Evolutionary conservation across 2,329 filamentous ascomycete genomes (phyloP).

Genomic region (Fusarium vanettenii): DNA sequence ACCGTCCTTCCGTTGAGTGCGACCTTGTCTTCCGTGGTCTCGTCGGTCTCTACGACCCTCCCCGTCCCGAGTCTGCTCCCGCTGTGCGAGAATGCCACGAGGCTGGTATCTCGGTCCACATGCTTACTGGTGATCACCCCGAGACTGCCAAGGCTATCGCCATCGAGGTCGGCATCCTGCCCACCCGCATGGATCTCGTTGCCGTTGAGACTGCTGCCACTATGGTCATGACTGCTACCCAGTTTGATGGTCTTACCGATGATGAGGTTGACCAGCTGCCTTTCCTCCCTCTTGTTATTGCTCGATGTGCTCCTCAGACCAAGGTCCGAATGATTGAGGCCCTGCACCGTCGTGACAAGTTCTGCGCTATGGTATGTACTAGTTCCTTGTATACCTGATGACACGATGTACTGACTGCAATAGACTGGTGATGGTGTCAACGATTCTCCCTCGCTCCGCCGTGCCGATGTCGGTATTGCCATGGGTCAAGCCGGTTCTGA

Average conservation of each 20-base stretch:
- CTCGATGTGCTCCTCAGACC: constrained; percentile 75
- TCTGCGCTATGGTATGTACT: constrained; percentile 70
- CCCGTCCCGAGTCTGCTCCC: constrained; percentile 72
- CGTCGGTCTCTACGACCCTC: constrained; percentile 78
- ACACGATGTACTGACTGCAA: constrained; percentile 17
- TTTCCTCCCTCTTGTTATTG: constrained; percentile 75
- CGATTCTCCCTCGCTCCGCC: constrained; percentile 76
- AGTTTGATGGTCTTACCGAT: constrained; percentile 73
- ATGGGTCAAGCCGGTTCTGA: constrained; percentile 73
- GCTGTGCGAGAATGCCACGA: constrained; percentile 69
- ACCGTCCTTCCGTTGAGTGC: constrained; percentile 67
- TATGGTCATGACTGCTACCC: constrained; percentile 72
- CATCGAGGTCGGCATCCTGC: constrained; percentile 70
- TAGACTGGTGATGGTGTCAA: constrained; percentile 79
- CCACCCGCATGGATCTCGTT: constrained; percentile 59
- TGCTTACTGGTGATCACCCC: constrained; percentile 76
- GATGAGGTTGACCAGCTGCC: constrained; percentile 73
- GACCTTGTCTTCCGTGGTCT: constrained; percentile 74
- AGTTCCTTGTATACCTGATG: not conserved
- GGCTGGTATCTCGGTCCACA: constrained; percentile 74
- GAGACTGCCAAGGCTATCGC: constrained; percentile 73
- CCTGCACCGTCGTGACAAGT: constrained; percentile 72
- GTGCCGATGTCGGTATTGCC: constrained; percentile 77
- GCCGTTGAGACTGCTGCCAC: constrained; percentile 64
- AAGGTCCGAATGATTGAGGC: constrained; percentile 82